Evolutionary conservation across 169 alveolate species (phyloP).

Genomic region (Pseudocohnilembus persalinus): DNA sequence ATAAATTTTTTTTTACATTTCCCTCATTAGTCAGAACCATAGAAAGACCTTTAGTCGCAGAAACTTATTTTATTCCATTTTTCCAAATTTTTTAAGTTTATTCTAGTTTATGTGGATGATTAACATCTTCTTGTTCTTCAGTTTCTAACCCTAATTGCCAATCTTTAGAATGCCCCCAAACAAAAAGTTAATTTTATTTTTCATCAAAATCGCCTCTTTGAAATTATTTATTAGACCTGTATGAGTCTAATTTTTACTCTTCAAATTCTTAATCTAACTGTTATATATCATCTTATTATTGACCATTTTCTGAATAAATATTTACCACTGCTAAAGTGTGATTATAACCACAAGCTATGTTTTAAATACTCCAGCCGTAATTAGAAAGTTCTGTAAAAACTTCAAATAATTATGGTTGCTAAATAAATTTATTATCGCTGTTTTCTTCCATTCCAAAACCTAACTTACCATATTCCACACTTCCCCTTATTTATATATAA

Average conservation of each 20-base stretch:
- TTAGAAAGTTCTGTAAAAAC: neutral
- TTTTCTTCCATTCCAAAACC: neutral
- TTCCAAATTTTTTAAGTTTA: neutral
- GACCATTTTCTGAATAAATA: too few species aligned
- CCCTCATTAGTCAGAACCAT: neutral
- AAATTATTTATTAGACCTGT: too few species aligned
- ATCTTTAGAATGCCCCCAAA: neutral
- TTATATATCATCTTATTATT: neutral
- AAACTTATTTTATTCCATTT: neutral
- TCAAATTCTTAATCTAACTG: neutral
- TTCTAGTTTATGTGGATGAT: neutral
- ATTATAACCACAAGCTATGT: neutral
- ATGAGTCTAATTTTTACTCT: neutral
- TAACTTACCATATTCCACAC: neutral
- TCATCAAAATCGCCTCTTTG: neutral
- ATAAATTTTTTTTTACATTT: neutral
- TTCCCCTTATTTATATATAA: neutral
- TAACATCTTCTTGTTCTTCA: neutral
- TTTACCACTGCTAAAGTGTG: neutral
- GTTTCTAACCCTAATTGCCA: neutral
- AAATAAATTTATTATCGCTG: too few species aligned
- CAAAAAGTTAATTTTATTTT: neutral
- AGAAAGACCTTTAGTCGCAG: neutral
- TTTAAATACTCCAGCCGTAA: neutral
- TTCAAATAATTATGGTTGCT: neutral